Base-by-base conservation (phyloP, 495 filamentous ascomycete genomes). In the Cryomyces antarcticus region DNA sequence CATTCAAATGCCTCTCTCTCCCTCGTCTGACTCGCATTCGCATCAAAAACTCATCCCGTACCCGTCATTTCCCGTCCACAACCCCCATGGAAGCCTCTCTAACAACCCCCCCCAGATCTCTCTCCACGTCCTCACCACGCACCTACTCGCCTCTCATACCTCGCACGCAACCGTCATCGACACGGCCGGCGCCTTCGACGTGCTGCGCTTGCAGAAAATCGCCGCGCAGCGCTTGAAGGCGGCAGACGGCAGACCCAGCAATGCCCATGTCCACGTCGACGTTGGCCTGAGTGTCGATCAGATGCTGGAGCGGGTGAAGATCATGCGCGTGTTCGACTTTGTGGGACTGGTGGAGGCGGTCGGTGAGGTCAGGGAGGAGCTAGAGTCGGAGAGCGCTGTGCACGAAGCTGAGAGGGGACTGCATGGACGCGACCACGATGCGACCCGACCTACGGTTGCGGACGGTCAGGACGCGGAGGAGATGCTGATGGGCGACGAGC, bases 321-420 rank as follows among this genome's bases (percentile, higher is more conserved):
- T 79, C 34, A 68, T 72, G 44, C 51, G 68, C 4, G 66, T 78
- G 5, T 77, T 77, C 52, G 73, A 79, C 47, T 49, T 73, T 13
- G 62, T 70, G 42, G 74, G 73, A 4, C 43, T 78, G 28, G 63
- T 54, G 58, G 73, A 79, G 51, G 68, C 69, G 6, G 40, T 77
- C 5, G 49, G 36, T 2, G 71, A 74, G 52, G 31, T 74, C 44
- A 48, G 47, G 27, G 49, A 54, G 5, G 46, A 39, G 24, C 43
- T 58, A 6, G 48, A 51, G 17, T 30, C 34, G 9, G 24, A 12
- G 13, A 39, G 37, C 2, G 35, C 7, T 6, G n/a, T 3, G 27
- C 36, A 30, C 6, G 17, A 41, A 27, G 12, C 29, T 12, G 7
- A 44, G 38, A 24, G 7, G 1, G 31, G 0, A 5, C 13, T 0